Base-by-base conservation (phyloP, 306 rosid species). In the Ochetophila trinervis region DNA sequence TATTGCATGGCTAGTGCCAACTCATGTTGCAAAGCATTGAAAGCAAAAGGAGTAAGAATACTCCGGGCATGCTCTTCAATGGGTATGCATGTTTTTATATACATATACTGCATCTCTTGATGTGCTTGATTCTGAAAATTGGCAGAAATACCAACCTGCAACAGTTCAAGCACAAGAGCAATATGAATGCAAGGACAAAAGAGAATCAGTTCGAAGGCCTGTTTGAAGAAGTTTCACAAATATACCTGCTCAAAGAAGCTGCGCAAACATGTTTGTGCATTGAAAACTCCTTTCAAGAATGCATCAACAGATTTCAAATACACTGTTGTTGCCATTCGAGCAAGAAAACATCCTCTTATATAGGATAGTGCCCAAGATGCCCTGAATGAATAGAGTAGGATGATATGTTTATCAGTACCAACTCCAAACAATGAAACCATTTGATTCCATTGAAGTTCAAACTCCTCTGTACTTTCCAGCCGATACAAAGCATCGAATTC, bases 241-340 rank as follows among this genome's bases (percentile, higher is more conserved):
- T 58, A 19, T 75, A 90, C 99, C 97, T 88, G 96, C 79, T 87
- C 97, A 30, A 93, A 88, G 69, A 93, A 88, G 77, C 88, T 81
- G 48, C 97, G 91, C 76, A 93, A 73, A 77, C 90, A 93, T 56
- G 90, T 74, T 37, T 87, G 91, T 18, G 88, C 50, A 42, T 79
- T 45, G 72, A 90, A 83, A 69, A 84, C 55, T 44, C 85, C 88
- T 79, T 88, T 90, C 77, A 93, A 62, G 81, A 87, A 87, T 20
- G 75, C 68, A 61, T 88, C 91, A 27, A 84, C 57, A 18, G 87
- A 84, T 76, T 86, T 87, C 5, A 77, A 86, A 78, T 86, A 93
- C 30, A 80, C 37, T 18, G 79, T 23, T 13, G 96, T 81, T 1
- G 50, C 87, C 91, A 86, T 93, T 67, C 45, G 83, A 69, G 99